Conservation (phyloP, 306 rosid genomes). For the Acmispon strigosus region DNA sequence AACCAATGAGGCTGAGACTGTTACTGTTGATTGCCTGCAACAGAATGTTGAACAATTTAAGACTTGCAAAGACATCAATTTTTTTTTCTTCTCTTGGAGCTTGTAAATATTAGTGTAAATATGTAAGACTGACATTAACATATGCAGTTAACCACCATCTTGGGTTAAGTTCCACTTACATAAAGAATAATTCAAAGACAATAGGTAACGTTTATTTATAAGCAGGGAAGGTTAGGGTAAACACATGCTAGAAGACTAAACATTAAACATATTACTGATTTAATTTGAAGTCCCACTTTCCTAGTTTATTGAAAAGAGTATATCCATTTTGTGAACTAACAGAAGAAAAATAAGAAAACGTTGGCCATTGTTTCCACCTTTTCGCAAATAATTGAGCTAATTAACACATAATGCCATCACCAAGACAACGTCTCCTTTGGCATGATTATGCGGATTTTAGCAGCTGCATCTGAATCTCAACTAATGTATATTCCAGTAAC, state of each 20-base stretch:
- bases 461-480: background rate
- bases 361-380: background rate
- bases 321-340: no score
- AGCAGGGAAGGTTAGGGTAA: background rate
- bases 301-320: background rate
- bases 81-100: background rate
- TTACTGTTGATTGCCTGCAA: slow-evolving; percentile 62
- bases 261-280: background rate
- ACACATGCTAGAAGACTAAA: background rate
- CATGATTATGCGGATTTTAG: background rate
- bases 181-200: background rate
- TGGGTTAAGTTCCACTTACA: background rate
- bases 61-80: background rate
- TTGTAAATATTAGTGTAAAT: background rate
- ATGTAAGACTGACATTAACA: background rate
- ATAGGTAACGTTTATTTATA: background rate
- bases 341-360: background rate
- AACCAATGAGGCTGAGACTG: slow-evolving; percentile 69
- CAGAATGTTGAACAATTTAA: slow-evolving; percentile 16
- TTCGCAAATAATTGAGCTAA: background rate
- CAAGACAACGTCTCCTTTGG: background rate
- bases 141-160: background rate
- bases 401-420: background rate
- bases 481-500: background rate
- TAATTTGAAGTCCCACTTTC: background rate